Evolutionary conservation across 2,329 filamentous ascomycete species (phyloP), one percentile per base, ranked within the genome.

Genomic region (Cercospora canescens): DNA sequence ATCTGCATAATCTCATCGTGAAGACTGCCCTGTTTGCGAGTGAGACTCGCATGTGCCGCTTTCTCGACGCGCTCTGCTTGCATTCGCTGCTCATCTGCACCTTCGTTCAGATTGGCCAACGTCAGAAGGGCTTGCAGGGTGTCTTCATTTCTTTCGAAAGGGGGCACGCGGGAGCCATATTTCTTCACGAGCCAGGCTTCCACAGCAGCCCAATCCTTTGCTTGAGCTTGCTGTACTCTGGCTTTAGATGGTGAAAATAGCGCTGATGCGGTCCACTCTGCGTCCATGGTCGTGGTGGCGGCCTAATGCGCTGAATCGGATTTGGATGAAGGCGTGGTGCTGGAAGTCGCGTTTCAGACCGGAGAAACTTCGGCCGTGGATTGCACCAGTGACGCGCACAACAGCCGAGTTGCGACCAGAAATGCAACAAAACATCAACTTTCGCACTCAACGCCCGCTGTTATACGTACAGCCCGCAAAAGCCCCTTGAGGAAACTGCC

Each of bases 131-230:
- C 88, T 69, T 88, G 89, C 58, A 97, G 83, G 0, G 94, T 97
- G 54, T 94, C 91, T 32, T 90, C 85, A 75, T 95, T 97, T 73
- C 93, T 89, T 80, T 98, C 94, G 77, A 97, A 97, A 0, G 84
- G 76, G 0, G 93, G 93, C 0, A 89, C 81, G 0, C 85, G 77
- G 32, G 87, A 85, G 52, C 85, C 84, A 71, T 91, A 91, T 75
- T 91, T 91, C 66, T 86, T 85, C 54, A 85, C 83, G 8, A 97
- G 87, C 94, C 94, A 98, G 72, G 84, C 83, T 79, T 96, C 93
- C 71, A 97, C 86, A 71, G 91, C 93, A 63, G 89, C 89, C 94
- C 94, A 98, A 79, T 97, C 94, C 76, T 94, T 94, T 55, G 93
- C 91, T 69, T 91, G 89, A 12, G 91, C 91, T 68, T 91, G 91